Conservation (phyloP, 2,329 filamentous ascomycete species). For the Neonectria hederae region DNA sequence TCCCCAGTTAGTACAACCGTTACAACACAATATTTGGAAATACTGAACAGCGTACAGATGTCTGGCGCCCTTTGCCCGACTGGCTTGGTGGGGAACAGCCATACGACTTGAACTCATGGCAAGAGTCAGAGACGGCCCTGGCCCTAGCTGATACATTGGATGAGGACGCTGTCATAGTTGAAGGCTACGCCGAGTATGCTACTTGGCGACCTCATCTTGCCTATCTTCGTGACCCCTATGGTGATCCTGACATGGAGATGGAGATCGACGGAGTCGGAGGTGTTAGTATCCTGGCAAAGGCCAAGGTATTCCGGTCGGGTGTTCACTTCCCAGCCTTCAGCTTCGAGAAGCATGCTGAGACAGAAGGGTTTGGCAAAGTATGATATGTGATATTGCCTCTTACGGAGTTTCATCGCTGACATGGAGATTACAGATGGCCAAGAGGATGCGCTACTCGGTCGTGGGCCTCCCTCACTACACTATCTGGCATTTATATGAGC, state of each 20-base stretch:
- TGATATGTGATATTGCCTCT: constrained; percentile 29
- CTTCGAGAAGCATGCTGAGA: constrained; percentile 98
- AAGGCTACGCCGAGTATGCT: constrained; percentile 98
- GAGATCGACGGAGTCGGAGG: constrained; percentile 98
- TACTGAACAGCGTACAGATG: constrained; percentile 67
- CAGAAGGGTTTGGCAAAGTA: constrained; percentile 98
- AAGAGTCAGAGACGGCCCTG: constrained; percentile 96
- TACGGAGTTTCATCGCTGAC: constrained; percentile 21
- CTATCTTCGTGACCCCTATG: constrained; percentile 95
- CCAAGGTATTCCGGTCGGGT: constrained; percentile 91
- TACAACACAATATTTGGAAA: background rate
- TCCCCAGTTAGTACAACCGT: constrained; percentile 79
- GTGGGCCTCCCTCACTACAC: constrained; percentile 97
- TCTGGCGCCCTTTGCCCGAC: constrained; percentile 97
- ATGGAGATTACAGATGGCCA: constrained; percentile 78
- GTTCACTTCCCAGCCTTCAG: constrained; percentile 99
- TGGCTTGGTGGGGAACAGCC: constrained; percentile 99
- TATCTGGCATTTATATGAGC: constrained; percentile 99
- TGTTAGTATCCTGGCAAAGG: constrained; percentile 96
- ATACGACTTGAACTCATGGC: constrained; percentile 98
- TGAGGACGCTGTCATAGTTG: constrained; percentile 97
- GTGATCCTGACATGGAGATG: constrained; percentile 99
- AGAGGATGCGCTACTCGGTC: constrained; percentile 94
- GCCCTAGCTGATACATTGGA: constrained; percentile 94
- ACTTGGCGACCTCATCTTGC: constrained; percentile 98